These are phyloP conservation scores for Yarrowia porcina DNA, from an alignment of 805 yeast genomes.

Conservation along the genomic window DNA sequence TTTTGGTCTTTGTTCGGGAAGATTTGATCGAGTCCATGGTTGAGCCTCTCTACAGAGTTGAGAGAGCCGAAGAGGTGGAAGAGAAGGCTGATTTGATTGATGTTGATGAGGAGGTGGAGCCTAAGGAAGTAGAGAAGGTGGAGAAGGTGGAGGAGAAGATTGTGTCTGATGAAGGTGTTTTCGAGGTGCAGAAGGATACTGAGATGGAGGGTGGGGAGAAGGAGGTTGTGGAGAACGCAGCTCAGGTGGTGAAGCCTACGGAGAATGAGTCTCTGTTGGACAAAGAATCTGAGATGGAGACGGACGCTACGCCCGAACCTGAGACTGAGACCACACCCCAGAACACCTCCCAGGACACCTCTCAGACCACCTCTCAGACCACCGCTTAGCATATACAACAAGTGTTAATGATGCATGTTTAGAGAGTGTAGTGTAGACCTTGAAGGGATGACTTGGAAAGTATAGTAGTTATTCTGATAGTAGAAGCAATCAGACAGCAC, in stretches of 20 bases:
- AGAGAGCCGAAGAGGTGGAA: background rate
- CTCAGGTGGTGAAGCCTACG: too few relatives aligned
- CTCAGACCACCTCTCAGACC: background rate
- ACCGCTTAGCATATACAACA: background rate
- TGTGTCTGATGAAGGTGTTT: background rate
- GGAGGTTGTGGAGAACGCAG: too few relatives aligned
- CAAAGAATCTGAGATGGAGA: too few relatives aligned
- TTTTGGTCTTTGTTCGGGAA: slow-evolving; percentile 75
- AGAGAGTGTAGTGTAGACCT: background rate
- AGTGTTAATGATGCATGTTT: background rate
- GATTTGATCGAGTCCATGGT: slow-evolving; percentile 45
- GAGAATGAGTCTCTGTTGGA: too few relatives aligned
- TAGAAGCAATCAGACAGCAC: too few relatives aligned
- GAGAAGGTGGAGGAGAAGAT: background rate
- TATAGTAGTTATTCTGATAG: too few relatives aligned
- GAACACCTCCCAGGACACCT: background rate
- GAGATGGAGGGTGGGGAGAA: too few relatives aligned
- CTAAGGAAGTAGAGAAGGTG: background rate
- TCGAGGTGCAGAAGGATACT: background rate
- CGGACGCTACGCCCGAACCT: background rate
- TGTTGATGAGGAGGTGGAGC: slow-evolving; percentile 7
- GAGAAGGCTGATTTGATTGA: slow-evolving; percentile 3
- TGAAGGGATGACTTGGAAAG: too few relatives aligned
- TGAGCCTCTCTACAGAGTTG: slow-evolving; percentile 24
- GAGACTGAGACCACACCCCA: background rate